phyloP scores from a whole-genome alignment of 139 green algal genomes.

The Nannochloris sp. region DNA sequence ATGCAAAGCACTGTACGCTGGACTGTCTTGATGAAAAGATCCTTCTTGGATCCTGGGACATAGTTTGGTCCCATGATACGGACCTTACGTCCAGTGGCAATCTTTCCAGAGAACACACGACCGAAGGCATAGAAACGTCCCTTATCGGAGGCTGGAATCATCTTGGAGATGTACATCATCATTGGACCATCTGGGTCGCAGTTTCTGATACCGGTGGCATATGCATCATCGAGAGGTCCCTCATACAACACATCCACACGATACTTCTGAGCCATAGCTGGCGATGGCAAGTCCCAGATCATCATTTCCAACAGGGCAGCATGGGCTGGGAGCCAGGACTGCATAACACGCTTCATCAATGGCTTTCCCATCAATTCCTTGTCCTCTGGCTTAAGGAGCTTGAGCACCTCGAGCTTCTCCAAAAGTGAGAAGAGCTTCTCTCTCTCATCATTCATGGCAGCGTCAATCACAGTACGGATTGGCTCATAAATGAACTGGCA shows the following conservation, averaged over 20 bases:
- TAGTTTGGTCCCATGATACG: constrained; percentile 99
- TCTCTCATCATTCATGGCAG: constrained; percentile 93
- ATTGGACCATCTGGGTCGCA: constrained; percentile 92
- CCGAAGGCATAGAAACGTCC: constrained; percentile 98
- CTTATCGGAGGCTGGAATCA: constrained; percentile 97
- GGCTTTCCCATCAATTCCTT: constrained; percentile 93
- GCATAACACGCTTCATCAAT: constrained; percentile 83
- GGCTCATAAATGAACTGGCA: constrained; percentile 98
- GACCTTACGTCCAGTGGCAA: constrained; percentile 89
- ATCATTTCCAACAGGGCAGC: constrained; percentile 98
- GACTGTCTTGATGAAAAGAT: constrained; percentile 96
- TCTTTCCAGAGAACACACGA: constrained; percentile 86
- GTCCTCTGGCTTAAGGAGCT: constrained; percentile 81
- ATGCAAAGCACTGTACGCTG: constrained; percentile 99
- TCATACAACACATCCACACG: constrained; percentile 96
- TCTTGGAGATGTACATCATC: constrained; percentile 99
- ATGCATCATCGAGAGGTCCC: constrained; percentile 91
- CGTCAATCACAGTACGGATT: constrained; percentile 90
- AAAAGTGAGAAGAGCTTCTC: constrained; percentile 93
- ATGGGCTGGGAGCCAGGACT: constrained; percentile 88
- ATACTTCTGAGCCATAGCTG: constrained; percentile 88
- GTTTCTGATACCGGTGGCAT: constrained; percentile 87
- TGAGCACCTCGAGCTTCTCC: constrained; percentile 75
- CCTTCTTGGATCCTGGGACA: constrained; percentile 96
- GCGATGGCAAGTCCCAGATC: constrained; percentile 80